Conservation (phyloP, 805 yeast species). For the Metschnikowia vanudenii region DNA sequence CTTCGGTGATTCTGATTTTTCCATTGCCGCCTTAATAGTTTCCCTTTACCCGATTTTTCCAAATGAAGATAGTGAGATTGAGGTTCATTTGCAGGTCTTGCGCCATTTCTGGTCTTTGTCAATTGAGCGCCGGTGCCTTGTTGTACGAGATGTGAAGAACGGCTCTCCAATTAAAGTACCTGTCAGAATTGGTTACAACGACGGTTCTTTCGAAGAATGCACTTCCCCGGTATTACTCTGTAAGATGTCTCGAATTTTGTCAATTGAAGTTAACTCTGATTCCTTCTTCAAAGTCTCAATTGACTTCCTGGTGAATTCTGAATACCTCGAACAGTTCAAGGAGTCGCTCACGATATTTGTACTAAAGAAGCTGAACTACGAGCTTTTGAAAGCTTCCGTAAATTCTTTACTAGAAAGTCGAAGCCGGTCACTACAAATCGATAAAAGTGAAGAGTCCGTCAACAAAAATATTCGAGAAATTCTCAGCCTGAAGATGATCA, state of each 20-base stretch:
- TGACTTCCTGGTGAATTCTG: slow-evolving; percentile 40
- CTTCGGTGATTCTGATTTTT: slow-evolving; percentile 58
- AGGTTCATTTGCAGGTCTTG: slow-evolving; percentile 76
- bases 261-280: slow-evolving; percentile 46
- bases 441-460: slow-evolving; percentile 25
- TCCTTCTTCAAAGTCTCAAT: slow-evolving; percentile 56
- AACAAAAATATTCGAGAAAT: slow-evolving; percentile 27
- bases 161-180: slow-evolving; percentile 52
- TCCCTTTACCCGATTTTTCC: slow-evolving; percentile 80
- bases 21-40: slow-evolving; percentile 67
- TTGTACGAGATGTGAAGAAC: slow-evolving; percentile 66
- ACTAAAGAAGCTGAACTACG: slow-evolving; percentile 45
- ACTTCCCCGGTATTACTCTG: slow-evolving; percentile 73
- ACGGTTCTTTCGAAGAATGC: slow-evolving; percentile 35
- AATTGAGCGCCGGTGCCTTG: slow-evolving; percentile 77
- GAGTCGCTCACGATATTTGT: slow-evolving; percentile 50
- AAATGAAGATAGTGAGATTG: slow-evolving; percentile 39
- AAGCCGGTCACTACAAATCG: slow-evolving; percentile 28
- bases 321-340: slow-evolving; percentile 44
- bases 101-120: slow-evolving; percentile 90
- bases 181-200: slow-evolving; percentile 37
- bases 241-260: slow-evolving; percentile 46
- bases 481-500: slow-evolving; percentile 24
- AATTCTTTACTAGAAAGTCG: slow-evolving; percentile 35
- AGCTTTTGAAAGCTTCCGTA: slow-evolving; percentile 34